A percentile compares a stretch with the other conserved stretches of the same genome.
Evolutionary conservation across 208 protist species (phyloP).

Genomic region (Eutreptiella sp.): DNA sequence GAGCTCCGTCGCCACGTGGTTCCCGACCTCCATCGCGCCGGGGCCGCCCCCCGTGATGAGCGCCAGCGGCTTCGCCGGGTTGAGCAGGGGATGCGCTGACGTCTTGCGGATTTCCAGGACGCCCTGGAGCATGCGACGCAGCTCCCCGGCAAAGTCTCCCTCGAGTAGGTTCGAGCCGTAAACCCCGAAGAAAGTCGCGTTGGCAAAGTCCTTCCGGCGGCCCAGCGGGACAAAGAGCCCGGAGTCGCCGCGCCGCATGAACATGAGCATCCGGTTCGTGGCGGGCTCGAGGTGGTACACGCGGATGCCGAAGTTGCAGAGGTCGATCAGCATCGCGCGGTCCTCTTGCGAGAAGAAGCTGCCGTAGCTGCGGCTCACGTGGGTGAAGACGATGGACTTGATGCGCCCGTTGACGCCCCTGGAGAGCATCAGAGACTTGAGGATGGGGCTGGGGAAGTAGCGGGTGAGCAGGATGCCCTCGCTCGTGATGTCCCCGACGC

Average conservation of each 20-base stretch:
- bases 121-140: slow-evolving; percentile 66
- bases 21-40: slow-evolving; percentile 84
- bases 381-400: slow-evolving; percentile 72
- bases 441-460: slow-evolving; percentile 78
- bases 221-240: slow-evolving; percentile 76
- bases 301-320: slow-evolving; percentile 71
- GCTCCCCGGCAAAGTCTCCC: slow-evolving; percentile 79
- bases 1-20: slow-evolving; percentile 74
- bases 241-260: slow-evolving; percentile 64
- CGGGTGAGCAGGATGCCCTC: slow-evolving; percentile 77
- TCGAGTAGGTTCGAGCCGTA: slow-evolving; percentile 83
- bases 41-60: slow-evolving; percentile 81
- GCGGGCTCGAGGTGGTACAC: slow-evolving; percentile 73
- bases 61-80: slow-evolving; percentile 59
- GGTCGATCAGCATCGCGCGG: slow-evolving; percentile 65
- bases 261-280: slow-evolving; percentile 70
- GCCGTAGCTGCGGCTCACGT: slow-evolving; percentile 60
- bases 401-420: slow-evolving; percentile 65
- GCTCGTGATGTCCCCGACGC: slow-evolving; percentile 74
- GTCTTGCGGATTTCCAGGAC: slow-evolving; percentile 60
- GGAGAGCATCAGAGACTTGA: slow-evolving; percentile 79
- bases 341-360: slow-evolving; percentile 83
- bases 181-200: slow-evolving; percentile 78
- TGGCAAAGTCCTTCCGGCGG: slow-evolving; percentile 68
- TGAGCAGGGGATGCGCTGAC: slow-evolving; percentile 61